phyloP scores from a whole-genome alignment of 2,329 filamentous ascomycete species.

The Stagonosporopsis cucurbitacearum region DNA sequence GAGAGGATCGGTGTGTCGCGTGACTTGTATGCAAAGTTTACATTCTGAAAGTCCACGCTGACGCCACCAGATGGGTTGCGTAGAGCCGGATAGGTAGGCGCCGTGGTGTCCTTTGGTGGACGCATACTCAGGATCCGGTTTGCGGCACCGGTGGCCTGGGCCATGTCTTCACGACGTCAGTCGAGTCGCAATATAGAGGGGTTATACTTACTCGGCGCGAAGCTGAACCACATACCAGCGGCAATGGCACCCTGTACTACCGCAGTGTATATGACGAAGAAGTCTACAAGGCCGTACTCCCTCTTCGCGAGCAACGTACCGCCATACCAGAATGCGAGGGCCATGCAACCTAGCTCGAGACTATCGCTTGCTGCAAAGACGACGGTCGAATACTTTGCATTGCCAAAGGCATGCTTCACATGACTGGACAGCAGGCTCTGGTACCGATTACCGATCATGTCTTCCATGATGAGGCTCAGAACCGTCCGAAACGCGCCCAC shows the following conservation, averaged over 20 bases:
- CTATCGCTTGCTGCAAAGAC: slow-evolving; percentile 75
- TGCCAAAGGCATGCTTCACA: slow-evolving; percentile 64
- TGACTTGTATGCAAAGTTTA: slow-evolving; percentile 92
- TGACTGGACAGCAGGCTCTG: slow-evolving; percentile 64
- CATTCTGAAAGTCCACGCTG: slow-evolving; percentile 83
- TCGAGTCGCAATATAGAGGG: background rate
- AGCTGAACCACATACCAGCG: slow-evolving; percentile 51
- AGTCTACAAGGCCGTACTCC: slow-evolving; percentile 58
- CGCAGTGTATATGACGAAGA: slow-evolving; percentile 61
- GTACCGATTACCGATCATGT: slow-evolving; percentile 68
- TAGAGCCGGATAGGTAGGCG: slow-evolving; percentile 21
- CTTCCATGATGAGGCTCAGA: slow-evolving; percentile 71
- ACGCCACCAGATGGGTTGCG: slow-evolving; percentile 23
- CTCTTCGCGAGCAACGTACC: slow-evolving; percentile 49
- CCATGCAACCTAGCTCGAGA: slow-evolving; percentile 67
- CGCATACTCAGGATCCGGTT: slow-evolving; percentile 49
- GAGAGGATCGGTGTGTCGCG: slow-evolving; percentile 72
- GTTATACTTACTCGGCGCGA: slow-evolving; percentile 53
- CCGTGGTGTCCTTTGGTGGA: slow-evolving; percentile 17
- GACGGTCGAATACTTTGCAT: slow-evolving; percentile 67
- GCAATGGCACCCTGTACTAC: slow-evolving; percentile 54
- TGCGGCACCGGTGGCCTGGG: slow-evolving; percentile 45
- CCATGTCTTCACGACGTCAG: slow-evolving; percentile 34
- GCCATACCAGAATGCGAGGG: slow-evolving; percentile 64
- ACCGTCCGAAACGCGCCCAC: slow-evolving; percentile 78